phyloP scores from a whole-genome alignment of 1,139 yeast species.

The Cylindricascospora bacillispora region DNA sequence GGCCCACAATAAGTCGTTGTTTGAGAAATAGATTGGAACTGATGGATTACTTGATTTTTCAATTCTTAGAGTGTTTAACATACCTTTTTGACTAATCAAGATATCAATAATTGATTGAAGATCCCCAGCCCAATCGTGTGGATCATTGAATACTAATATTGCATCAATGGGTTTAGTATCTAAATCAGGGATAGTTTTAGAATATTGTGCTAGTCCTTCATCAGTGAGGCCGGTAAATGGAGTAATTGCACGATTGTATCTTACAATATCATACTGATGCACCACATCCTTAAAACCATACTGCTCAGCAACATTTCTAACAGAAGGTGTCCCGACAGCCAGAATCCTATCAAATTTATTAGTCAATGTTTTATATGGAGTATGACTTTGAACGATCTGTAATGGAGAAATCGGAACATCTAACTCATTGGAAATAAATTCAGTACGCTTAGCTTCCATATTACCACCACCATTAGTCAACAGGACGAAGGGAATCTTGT shows the following conservation, averaged over 20 bases:
- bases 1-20: constrained; percentile 85
- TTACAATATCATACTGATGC: constrained; percentile 62
- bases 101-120: constrained; percentile 66
- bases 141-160: constrained; percentile 77
- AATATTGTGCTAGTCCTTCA: constrained; percentile 37
- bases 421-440: constrained; percentile 40
- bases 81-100: constrained; percentile 51
- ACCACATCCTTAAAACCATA: constrained; percentile 79
- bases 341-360: constrained; percentile 46
- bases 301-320: constrained; percentile 55
- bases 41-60: constrained; percentile 35
- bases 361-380: constrained; percentile 65
- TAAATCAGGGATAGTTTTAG: constrained; percentile 25
- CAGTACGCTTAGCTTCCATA: constrained; percentile 49
- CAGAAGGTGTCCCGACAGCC: constrained; percentile 76
- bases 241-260: constrained; percentile 31
- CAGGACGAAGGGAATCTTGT: constrained; percentile 65
- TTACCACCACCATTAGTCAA: constrained; percentile 93
- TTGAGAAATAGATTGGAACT: constrained; percentile 73
- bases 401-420: constrained; percentile 39
- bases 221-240: constrained; percentile 66
- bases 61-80: constrained; percentile 47
- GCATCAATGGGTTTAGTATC: constrained; percentile 52
- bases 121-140: constrained; percentile 83
- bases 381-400: constrained; percentile 82